A percentile compares a stretch with the other conserved stretches of the same genome.
These are phyloP conservation scores for Circinella umbellata DNA, from an alignment of 371 early-diverging fungal species.

Conservation along the genomic window DNA sequence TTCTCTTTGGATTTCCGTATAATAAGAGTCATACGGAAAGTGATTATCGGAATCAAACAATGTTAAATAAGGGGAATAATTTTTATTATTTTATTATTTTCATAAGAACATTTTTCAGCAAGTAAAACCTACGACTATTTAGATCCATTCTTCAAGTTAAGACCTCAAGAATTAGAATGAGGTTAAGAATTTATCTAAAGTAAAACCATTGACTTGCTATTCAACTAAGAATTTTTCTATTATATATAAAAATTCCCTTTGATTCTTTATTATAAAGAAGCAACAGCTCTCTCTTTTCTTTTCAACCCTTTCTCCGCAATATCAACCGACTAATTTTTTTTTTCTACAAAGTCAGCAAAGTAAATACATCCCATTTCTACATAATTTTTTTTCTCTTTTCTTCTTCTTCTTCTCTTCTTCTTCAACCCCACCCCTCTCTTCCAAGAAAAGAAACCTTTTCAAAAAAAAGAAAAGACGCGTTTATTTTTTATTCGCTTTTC, in stretches of 20 bases:
- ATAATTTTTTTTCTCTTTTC: conserved; percentile 4
- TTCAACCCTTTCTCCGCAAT: conserved; percentile 9
- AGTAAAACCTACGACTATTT: not conserved
- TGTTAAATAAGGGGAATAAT: not conserved
- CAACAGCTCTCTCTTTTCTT: not conserved
- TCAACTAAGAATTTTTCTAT: not conserved
- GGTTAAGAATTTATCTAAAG: conserved; percentile 3
- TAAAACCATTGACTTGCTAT: not conserved
- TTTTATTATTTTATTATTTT: too few relatives aligned
- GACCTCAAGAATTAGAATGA: conserved; percentile 4
- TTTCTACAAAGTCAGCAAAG: conserved; percentile 14
- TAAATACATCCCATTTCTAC: not conserved
- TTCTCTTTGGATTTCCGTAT: conserved; percentile 1
- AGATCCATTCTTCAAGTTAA: conserved; percentile 5
- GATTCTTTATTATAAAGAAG: not conserved
- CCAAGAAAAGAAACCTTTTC: not conserved
- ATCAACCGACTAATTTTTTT: conserved; percentile 18
- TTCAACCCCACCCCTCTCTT: not conserved
- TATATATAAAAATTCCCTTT: not conserved
- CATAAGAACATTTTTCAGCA: not conserved
- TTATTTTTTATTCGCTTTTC: conserved; percentile 7
- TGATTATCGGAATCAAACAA: conserved; percentile 1
- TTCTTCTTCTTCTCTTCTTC: conserved; percentile 9
- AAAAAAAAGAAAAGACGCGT: conserved; percentile 1
- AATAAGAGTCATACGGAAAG: conserved; percentile 18